Percentiles rank a stretch among this genome's conserved stretches.
Conservation (phyloP, 2,329 filamentous ascomycete species). For the Elsinoe arachidis region DNA sequence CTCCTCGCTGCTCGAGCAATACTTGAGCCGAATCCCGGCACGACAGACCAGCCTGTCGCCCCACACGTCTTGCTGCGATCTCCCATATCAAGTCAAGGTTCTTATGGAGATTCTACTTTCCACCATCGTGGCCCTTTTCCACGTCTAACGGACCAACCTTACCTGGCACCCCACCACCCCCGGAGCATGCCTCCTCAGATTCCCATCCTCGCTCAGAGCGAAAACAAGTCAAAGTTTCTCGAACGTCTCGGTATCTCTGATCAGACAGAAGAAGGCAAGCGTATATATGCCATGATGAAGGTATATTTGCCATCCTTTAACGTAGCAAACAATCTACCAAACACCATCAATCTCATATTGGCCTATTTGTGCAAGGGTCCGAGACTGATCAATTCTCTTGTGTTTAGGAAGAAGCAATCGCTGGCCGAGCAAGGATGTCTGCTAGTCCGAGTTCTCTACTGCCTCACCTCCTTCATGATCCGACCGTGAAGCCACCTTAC, state of each 20-base stretch:
- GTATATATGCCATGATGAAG: conserved; percentile 37
- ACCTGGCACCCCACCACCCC: not conserved
- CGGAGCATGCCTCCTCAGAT: conserved; percentile 20
- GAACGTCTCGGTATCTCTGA: conserved; percentile 34
- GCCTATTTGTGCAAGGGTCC: too few relatives aligned
- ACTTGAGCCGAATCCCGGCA: not conserved
- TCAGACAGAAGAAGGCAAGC: conserved; percentile 26
- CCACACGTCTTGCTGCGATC: not conserved
- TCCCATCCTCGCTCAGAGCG: conserved; percentile 34
- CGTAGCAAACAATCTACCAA: not conserved
- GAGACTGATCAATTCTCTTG: not conserved
- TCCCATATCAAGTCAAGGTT: not conserved
- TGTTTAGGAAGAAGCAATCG: conserved; percentile 35
- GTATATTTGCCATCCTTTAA: conserved; percentile 22
- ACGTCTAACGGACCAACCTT: not conserved
- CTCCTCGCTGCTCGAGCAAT: not conserved
- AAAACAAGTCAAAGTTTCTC: conserved; percentile 38
- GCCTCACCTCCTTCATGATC: conserved; percentile 28
- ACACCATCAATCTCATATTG: not conserved
- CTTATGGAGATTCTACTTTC: not conserved
- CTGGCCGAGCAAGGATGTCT: conserved; percentile 35
- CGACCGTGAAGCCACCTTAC: conserved; percentile 31
- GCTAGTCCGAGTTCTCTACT: conserved; percentile 32
- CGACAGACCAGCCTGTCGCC: not conserved
- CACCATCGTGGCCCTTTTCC: not conserved